Conservation (phyloP, 805 yeast species). For the Saturnispora saitoi region DNA sequence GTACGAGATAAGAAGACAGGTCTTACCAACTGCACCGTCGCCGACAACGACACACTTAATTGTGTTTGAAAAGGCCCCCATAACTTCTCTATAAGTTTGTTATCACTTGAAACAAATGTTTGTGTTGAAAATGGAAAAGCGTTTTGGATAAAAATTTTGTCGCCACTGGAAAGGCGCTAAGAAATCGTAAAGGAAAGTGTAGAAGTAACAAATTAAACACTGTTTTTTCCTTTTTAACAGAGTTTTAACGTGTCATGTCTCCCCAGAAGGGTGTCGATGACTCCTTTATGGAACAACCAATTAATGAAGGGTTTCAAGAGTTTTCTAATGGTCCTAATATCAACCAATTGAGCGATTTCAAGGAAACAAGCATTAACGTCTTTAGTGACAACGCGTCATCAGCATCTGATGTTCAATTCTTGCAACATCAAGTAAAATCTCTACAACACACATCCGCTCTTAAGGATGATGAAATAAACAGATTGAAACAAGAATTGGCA, state of each 20-base stretch:
- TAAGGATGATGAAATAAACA: background rate
- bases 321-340: background rate
- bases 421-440: background rate
- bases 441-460: background rate
- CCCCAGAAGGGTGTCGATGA: background rate
- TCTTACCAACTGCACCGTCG: slow-evolving; percentile 99
- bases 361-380: too few relatives aligned
- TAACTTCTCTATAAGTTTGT: background rate
- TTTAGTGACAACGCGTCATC: too few relatives aligned
- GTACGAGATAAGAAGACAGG: slow-evolving; percentile 90
- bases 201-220: background rate
- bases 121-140: background rate
- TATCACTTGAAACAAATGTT: background rate
- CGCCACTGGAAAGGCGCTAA: background rate
- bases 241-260: background rate
- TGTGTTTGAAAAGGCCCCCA: slow-evolving; percentile 23
- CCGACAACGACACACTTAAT: slow-evolving; percentile 98
- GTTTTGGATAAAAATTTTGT: background rate
- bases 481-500: background rate
- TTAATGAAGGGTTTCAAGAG: background rate
- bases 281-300: background rate
- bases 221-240: background rate
- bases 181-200: too few relatives aligned
- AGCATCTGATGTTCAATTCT: too few relatives aligned
- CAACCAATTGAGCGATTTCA: background rate